A percentile compares a stretch with the other conserved stretches of the same genome.
phyloP scores from a whole-genome alignment of 1,284 basidiomycete species.

The Peniophora sp. region DNA sequence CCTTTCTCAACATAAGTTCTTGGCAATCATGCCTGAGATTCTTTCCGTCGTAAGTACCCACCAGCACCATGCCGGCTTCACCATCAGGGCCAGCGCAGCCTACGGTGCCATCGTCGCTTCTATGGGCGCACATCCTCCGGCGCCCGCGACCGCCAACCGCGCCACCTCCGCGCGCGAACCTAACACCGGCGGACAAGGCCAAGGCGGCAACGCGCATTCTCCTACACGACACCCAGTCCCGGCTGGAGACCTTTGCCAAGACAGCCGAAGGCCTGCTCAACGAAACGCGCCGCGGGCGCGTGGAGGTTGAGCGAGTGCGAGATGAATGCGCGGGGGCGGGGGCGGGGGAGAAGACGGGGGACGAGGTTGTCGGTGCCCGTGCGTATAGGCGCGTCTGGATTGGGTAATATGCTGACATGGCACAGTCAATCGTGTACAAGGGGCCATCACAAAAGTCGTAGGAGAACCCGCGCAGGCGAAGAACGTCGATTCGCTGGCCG shows the following conservation, averaged over 20 bases:
- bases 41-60: no score
- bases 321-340: conserved; percentile 13
- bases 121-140: background rate
- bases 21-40: no score
- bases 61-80: background rate
- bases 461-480: conserved; percentile 47
- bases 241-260: conserved; percentile 51
- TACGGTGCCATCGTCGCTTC: background rate
- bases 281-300: conserved; percentile 19
- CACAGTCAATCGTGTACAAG: conserved; percentile 52
- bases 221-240: conserved; percentile 58
- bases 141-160: background rate
- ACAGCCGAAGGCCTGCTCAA: conserved; percentile 30
- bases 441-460: conserved; percentile 46
- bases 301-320: conserved; percentile 20
- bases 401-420: conserved; percentile 12
- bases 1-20: no score
- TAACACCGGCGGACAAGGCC: conserved; percentile 51
- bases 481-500: conserved; percentile 6
- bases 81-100: background rate
- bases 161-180: conserved; percentile 19
- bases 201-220: conserved; percentile 60
- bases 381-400: conserved; percentile 16
- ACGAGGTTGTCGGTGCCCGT: conserved; percentile 19
- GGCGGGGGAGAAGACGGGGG: conserved; percentile 18